These are phyloP conservation scores for Nicotiana knightiana DNA, from an alignment of 257 asterid genomes.

Conservation along the genomic window DNA sequence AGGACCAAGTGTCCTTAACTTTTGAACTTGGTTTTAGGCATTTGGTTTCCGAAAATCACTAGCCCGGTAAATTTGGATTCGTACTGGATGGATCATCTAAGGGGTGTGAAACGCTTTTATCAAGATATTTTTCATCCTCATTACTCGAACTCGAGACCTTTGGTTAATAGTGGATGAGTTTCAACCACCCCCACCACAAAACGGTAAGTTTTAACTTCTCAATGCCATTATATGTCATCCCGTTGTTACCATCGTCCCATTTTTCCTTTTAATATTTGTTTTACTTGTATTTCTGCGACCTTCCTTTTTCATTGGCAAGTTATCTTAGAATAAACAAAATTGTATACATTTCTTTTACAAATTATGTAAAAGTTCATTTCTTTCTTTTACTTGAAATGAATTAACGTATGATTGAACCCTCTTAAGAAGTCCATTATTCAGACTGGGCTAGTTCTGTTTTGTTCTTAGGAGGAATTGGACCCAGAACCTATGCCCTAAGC, in stretches of 20 bases:
- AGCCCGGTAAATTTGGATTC: neutral
- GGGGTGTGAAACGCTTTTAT: neutral
- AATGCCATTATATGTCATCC: neutral
- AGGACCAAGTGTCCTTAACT: too few relatives aligned
- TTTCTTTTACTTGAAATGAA: too few relatives aligned
- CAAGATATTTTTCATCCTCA: neutral
- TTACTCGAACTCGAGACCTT: neutral
- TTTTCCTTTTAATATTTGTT: neutral
- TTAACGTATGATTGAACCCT: neutral
- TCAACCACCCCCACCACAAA: neutral
- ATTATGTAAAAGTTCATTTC: neutral
- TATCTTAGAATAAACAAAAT: neutral
- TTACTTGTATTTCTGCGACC: neutral
- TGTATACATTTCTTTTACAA: neutral
- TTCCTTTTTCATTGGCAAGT: neutral
- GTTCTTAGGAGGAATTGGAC: neutral
- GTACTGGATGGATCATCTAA: neutral
- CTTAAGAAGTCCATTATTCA: neutral
- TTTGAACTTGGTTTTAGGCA: neutral
- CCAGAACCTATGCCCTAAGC: neutral
- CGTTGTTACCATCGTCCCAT: neutral
- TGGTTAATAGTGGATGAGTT: neutral
- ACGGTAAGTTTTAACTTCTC: neutral
- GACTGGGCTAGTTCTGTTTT: neutral
- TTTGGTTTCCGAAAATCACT: neutral